These are phyloP conservation scores for Saksenaea vasiformis DNA, from an alignment of 371 early-diverging fungal species.

Conservation along the genomic window DNA sequence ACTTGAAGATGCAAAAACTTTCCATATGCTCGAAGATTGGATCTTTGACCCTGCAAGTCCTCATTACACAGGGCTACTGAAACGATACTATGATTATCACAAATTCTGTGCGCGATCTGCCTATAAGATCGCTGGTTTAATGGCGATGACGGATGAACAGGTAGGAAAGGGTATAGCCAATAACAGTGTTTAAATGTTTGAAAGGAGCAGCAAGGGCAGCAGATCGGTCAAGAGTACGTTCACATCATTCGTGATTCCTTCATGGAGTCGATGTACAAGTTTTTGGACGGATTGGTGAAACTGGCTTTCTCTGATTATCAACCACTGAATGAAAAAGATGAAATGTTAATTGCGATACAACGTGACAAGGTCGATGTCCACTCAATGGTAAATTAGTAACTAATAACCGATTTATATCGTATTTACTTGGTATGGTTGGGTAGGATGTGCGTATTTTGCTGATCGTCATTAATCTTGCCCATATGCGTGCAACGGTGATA, in stretches of 20 bases:
- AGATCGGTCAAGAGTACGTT: slow-evolving; percentile 40
- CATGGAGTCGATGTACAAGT: slow-evolving; percentile 63
- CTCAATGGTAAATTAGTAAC: slow-evolving; percentile 32
- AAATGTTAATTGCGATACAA: slow-evolving; percentile 33
- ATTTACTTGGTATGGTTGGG: slow-evolving; percentile 9
- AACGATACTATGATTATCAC: slow-evolving; percentile 72
- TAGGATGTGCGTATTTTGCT: slow-evolving; percentile 75
- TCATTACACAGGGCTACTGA: slow-evolving; percentile 64
- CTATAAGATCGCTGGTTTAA: slow-evolving; percentile 57
- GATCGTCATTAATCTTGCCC: slow-evolving; percentile 80
- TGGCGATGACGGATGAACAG: slow-evolving; percentile 47
- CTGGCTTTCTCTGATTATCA: slow-evolving; percentile 61
- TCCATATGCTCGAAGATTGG: slow-evolving; percentile 89
- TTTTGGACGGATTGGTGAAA: slow-evolving; percentile 74
- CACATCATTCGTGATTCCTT: slow-evolving; percentile 65
- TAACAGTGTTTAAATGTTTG: not conserved
- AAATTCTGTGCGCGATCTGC: slow-evolving; percentile 71
- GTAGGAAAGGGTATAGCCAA: slow-evolving; percentile 3
- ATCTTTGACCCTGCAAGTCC: slow-evolving; percentile 71
- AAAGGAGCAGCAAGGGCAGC: slow-evolving; percentile 6
- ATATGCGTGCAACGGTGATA: slow-evolving; percentile 66
- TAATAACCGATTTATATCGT: not conserved
- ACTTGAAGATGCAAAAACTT: slow-evolving; percentile 70
- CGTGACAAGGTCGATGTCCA: slow-evolving; percentile 49
- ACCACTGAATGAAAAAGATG: slow-evolving; percentile 43